Evolutionary conservation across 257 asterid genomes (phyloP).

Genomic region (Cruciata laevipes): DNA sequence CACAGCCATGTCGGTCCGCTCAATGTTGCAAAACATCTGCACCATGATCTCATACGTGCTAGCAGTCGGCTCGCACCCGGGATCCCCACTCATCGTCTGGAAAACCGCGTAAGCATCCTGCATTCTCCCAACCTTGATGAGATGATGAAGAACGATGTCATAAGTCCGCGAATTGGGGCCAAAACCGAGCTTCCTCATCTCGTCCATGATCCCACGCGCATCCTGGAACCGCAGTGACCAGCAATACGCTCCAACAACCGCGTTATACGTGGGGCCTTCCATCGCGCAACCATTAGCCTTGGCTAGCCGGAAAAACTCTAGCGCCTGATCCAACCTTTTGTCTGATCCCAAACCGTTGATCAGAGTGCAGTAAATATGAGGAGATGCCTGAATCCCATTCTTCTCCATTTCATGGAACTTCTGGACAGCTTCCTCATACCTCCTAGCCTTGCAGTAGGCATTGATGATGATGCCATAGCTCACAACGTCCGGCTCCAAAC

Average conservation of each 20-base stretch:
- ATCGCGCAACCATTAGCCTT: constrained; percentile 34
- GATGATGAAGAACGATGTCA: constrained; percentile 66
- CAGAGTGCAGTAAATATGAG: constrained; percentile 80
- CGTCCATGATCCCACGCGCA: constrained; percentile 44
- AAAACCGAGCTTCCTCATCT: constrained; percentile 53
- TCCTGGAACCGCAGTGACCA: constrained; percentile 50
- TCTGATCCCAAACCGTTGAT: constrained; percentile 75
- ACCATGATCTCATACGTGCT: constrained; percentile 76
- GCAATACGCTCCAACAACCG: constrained; percentile 82
- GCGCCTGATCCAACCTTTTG: constrained; percentile 51
- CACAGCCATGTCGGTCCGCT: constrained; percentile 57
- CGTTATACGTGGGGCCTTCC: constrained; percentile 68
- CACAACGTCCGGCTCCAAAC: constrained; percentile 72
- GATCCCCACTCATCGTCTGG: constrained; percentile 48
- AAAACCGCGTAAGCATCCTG: constrained; percentile 56
- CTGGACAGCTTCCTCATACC: constrained; percentile 40
- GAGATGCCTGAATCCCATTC: constrained; percentile 48
- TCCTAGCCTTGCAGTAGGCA: constrained; percentile 56
- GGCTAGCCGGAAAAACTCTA: constrained; percentile 51
- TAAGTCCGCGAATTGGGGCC: constrained; percentile 76
- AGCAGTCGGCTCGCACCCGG: constrained; percentile 49
- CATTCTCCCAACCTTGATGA: constrained; percentile 34
- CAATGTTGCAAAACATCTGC: constrained; percentile 69
- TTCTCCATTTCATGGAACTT: constrained; percentile 50
- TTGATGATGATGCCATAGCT: constrained; percentile 64